These are phyloP conservation scores for Saccharomyces kudriavzevii DNA, from an alignment of 805 yeast genomes.

Conservation along the genomic window DNA sequence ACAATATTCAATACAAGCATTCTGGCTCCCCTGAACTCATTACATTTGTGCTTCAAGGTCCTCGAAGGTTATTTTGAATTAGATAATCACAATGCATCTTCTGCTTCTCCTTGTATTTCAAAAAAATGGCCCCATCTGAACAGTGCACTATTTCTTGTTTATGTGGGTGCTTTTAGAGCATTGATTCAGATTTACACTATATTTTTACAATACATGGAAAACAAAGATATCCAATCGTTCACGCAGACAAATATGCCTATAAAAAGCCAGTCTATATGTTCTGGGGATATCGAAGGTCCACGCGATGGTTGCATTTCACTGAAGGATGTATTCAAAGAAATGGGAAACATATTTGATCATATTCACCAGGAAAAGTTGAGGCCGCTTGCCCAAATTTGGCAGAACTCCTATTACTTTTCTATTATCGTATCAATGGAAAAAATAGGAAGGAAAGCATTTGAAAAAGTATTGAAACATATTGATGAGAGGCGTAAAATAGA, in stretches of 20 bases:
- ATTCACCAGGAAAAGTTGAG: not conserved
- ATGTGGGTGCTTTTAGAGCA: not conserved
- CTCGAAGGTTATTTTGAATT: conserved; percentile 1
- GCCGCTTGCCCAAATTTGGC: not conserved
- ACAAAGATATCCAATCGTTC: not conserved
- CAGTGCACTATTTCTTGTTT: not conserved
- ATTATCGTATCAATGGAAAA: conserved; percentile 2
- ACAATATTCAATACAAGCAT: not conserved
- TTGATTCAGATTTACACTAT: not conserved
- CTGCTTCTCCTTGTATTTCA: not conserved
- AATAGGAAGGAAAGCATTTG: conserved; percentile 1
- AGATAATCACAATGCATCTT: not conserved
- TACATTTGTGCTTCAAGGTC: conserved; percentile 1
- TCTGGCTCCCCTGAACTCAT: not conserved
- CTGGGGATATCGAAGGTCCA: not conserved
- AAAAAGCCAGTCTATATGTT: not conserved
- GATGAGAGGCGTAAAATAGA: not conserved
- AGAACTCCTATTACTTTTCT: conserved; percentile 2
- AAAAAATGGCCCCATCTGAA: not conserved
- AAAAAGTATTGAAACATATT: not conserved
- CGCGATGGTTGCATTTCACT: not conserved
- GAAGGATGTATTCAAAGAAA: not conserved
- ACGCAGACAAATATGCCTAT: not conserved
- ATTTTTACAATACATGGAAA: not conserved
- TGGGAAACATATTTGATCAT: not conserved